Evolutionary conservation across 2,329 filamentous ascomycete species (phyloP).

Genomic region (Fusarium hainanense): DNA sequence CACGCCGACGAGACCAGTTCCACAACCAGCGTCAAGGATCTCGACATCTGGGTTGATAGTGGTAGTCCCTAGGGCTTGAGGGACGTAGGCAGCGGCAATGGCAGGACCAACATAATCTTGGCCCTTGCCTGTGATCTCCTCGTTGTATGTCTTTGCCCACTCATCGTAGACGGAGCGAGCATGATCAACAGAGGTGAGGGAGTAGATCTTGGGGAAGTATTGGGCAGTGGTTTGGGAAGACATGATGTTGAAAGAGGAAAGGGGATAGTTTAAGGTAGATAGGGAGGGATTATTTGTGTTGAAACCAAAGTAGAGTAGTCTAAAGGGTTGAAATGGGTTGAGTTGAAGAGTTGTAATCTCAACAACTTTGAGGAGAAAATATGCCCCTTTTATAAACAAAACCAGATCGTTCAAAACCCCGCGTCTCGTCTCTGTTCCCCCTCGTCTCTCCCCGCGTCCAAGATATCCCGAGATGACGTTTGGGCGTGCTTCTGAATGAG

Average conservation of each 20-base stretch:
- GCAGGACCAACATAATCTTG: constrained; percentile 58
- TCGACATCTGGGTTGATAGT: constrained; percentile 38
- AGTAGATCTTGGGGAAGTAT: constrained; percentile 46
- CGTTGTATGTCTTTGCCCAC: constrained; percentile 52
- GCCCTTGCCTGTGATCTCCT: constrained; percentile 49
- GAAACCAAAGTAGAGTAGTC: constrained; percentile 10
- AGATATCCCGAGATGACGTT: constrained; percentile 37
- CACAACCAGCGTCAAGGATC: constrained; percentile 67
- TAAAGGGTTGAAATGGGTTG: constrained; percentile 11
- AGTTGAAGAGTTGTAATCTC: constrained; percentile 14
- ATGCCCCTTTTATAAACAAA: constrained; percentile 28
- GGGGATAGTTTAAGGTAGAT: not conserved
- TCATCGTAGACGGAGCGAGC: constrained; percentile 51
- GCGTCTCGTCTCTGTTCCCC: constrained; percentile 18
- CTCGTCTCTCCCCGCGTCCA: constrained; percentile 32
- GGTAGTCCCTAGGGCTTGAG: constrained; percentile 45
- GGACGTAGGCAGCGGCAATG: constrained; percentile 51
- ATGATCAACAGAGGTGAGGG: constrained; percentile 42
- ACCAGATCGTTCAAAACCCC: constrained; percentile 15
- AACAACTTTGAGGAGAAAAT: constrained; percentile 22
- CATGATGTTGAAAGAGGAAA: constrained; percentile 16
- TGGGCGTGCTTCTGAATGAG: constrained; percentile 29
- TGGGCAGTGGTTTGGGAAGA: constrained; percentile 41
- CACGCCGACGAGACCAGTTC: constrained; percentile 64
- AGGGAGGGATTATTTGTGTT: constrained; percentile 19